Conservation (phyloP, 306 rosid genomes). For the Phaseolus lunatus region DNA sequence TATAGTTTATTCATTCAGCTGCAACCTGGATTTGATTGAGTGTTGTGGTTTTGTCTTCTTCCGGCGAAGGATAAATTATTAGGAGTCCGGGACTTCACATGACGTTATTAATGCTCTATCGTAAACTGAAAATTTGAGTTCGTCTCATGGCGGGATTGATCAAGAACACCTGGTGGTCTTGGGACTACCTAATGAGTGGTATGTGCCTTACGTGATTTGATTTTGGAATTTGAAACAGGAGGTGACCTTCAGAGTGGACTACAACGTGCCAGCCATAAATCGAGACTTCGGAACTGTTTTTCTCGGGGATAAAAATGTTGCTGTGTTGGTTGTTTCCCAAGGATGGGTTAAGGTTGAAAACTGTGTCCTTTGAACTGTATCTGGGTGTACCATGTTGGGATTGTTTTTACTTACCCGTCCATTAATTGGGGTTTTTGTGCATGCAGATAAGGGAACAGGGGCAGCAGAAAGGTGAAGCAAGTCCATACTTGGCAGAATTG, state of each 20-base stretch:
- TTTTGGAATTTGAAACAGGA: slow-evolving; percentile 65
- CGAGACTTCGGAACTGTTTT: slow-evolving; percentile 95
- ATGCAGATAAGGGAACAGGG: slow-evolving; percentile 91
- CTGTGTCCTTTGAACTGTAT: slow-evolving; percentile 9
- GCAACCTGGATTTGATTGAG: slow-evolving; percentile 4
- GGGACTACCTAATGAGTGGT: not conserved
- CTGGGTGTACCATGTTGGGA: not conserved
- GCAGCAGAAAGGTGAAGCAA: slow-evolving; percentile 87
- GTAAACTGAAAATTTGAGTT: too few relatives aligned
- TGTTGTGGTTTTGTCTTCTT: slow-evolving; percentile 14
- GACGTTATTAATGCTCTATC: too few relatives aligned
- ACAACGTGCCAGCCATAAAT: slow-evolving; percentile 77
- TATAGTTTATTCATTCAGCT: not conserved
- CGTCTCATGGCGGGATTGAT: too few relatives aligned
- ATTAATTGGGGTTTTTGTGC: slow-evolving; percentile 38
- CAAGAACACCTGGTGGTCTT: too few relatives aligned
- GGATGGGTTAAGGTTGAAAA: slow-evolving; percentile 94
- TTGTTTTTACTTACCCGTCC: not conserved
- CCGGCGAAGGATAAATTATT: not conserved
- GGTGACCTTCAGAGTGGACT: slow-evolving; percentile 84
- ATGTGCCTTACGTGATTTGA: slow-evolving; percentile 33
- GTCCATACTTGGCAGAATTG: slow-evolving; percentile 85
- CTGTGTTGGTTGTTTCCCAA: slow-evolving; percentile 74
- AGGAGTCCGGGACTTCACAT: too few relatives aligned
- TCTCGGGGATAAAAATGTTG: slow-evolving; percentile 81